Evolutionary conservation across 768 basidiomycete species (phyloP).

Genomic region (Leucocoprinus birnbaumii): DNA sequence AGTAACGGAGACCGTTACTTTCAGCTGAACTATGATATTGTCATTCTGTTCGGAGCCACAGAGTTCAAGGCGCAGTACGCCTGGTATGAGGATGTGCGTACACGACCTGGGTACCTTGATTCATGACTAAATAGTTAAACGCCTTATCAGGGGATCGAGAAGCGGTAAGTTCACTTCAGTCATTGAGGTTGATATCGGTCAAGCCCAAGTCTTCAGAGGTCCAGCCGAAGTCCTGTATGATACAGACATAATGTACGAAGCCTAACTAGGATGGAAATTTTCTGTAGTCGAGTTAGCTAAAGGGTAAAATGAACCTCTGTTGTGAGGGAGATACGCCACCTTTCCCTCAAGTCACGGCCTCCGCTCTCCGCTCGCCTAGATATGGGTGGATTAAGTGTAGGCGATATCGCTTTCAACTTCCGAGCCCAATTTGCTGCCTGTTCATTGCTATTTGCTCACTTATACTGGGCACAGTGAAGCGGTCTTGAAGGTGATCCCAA

Average conservation of each 20-base stretch:
- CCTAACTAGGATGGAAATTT: neutral
- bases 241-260: neutral
- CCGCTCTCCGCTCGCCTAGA: no score
- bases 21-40: conserved; percentile 16
- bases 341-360: no score
- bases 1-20: conserved; percentile 10
- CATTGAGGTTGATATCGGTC: no score
- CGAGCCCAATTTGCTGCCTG: no score
- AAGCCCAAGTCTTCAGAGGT: neutral
- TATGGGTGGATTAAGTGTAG: no score
- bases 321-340: no score
- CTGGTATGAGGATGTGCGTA: conserved; percentile 15
- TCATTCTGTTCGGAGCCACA: conserved; percentile 16
- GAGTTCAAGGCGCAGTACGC: conserved; percentile 18
- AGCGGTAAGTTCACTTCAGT: conserved; percentile 4
- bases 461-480: no score
- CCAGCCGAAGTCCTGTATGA: conserved; percentile 4
- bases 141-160: conserved; percentile 12
- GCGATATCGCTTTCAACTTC: no score
- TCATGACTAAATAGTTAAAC: neutral
- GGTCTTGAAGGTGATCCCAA: no score
- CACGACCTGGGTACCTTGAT: neutral
- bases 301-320: no score
- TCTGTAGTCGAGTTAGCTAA: no score
- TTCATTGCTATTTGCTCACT: no score